Evolutionary conservation across 2,329 filamentous ascomycete species (phyloP), one percentile per base, ranked within the genome.

Genomic region (Monilinia aucupariae): DNA sequence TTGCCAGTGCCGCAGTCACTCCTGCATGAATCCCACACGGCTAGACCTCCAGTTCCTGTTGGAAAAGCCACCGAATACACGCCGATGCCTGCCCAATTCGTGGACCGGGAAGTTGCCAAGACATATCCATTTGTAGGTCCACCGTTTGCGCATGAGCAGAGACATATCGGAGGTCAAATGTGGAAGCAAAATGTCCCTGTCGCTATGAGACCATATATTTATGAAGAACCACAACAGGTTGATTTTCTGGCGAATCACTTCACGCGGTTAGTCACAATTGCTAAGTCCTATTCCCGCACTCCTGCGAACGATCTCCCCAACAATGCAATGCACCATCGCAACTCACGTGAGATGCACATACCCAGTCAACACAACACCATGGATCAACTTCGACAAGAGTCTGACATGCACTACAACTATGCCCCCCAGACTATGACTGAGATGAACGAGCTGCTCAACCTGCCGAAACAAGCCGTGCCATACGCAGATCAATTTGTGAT

Each of bases 1-100:
- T 3, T 3, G 7, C 9, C 20, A 3, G 10, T 22, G 3, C 7
- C 7, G 1, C 1, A 32, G 1, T 0, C 12, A 0, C 37, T 17
- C 15, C 1, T 4, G 25, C 10, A 32, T 3, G 4, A 17, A 22
- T 2, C 7, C 20, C 2, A 22, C 0, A 15, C 30, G 3, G 17
- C 22, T 2, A 22, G 17, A 43, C 10, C 10, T 0, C 9, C 20
- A 9, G 17, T 32, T 15, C 6, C 41, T 15, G 20, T 41, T 2
- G 17, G 12, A 17, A 17, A 7, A 27, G 8, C 22, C 25, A 25
- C 0, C 0, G 17, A 2, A 3, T 8, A 20, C 7, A n/a, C 20
- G 25, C 15, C 27, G 0, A 6, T 6, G 25, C 2, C 17, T n/a
- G 1, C 12, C 7, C 10, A 22, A 3, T 9, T 12, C 1, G 13